phyloP scores from a whole-genome alignment of 371 early-diverging fungal genomes.

The Rhizomucor miehei region DNA sequence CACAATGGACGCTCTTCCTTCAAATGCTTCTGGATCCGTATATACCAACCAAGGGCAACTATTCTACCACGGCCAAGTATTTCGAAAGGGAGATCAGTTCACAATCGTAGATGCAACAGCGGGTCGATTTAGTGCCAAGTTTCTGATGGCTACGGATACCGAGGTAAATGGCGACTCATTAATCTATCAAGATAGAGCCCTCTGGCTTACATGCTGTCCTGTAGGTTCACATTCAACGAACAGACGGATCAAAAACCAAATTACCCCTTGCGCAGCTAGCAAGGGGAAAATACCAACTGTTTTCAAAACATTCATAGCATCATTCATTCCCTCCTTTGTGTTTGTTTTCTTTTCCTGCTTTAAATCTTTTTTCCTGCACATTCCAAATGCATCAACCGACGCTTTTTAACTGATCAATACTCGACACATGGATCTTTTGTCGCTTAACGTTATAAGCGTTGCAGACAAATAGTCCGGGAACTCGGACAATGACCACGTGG shows the following conservation, averaged over 20 bases:
- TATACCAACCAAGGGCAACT: conserved; percentile 22
- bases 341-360: not conserved
- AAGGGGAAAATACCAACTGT: conserved; percentile 24
- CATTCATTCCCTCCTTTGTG: not conserved
- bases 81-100: conserved; percentile 23
- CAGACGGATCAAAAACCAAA: conserved; percentile 29
- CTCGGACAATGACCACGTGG: no score
- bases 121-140: conserved; percentile 26
- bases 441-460: no score
- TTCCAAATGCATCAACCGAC: not conserved
- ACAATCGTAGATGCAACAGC: conserved; percentile 27
- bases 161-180: conserved; percentile 12
- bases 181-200: not conserved
- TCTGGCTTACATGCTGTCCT: not conserved
- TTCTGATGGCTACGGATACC: conserved; percentile 18
- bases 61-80: conserved; percentile 20
- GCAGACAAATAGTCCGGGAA: no score
- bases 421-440: no score
- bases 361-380: not conserved
- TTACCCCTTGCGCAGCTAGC: conserved; percentile 18
- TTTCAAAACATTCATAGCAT: conserved; percentile 17
- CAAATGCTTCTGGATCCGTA: conserved; percentile 8
- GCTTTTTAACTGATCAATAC: no score
- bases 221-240: conserved; percentile 24
- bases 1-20: no score